Percentiles rank a stretch among this genome's conserved stretches.
Evolutionary conservation across 164 flowering plant genomes (phyloP).

Genomic region (Magnolia sinica): DNA sequence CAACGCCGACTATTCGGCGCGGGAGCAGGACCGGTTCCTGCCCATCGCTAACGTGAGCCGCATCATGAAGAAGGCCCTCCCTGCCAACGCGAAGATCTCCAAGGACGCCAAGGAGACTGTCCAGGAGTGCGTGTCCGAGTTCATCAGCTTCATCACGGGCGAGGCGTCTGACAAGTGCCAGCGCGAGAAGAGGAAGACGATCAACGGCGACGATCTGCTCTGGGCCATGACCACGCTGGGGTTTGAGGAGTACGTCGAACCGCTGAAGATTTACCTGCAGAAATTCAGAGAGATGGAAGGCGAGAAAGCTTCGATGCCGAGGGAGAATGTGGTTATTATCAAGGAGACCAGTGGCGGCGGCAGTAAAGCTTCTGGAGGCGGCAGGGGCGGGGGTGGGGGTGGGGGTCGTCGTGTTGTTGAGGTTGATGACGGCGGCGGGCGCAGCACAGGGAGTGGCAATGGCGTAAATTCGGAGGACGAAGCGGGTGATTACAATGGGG

Average conservation of each 20-base stretch:
- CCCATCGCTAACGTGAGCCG: conserved; percentile 66
- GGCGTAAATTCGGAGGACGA: conserved; percentile 15
- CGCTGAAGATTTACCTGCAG: conserved; percentile 48
- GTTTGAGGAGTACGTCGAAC: conserved; percentile 59
- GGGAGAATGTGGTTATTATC: conserved; percentile 7
- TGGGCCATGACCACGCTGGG: conserved; percentile 71
- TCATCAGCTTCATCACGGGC: conserved; percentile 62
- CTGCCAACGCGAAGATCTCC: conserved; percentile 60
- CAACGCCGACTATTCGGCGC: conserved; percentile 29
- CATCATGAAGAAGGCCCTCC: conserved; percentile 59
- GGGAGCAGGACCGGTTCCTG: conserved; percentile 53
- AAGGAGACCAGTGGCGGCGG: conserved; percentile 20
- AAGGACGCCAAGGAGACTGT: conserved; percentile 68
- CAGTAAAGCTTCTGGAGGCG: neutral
- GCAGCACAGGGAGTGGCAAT: conserved; percentile 10
- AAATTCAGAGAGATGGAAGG: conserved; percentile 53
- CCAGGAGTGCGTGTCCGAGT: conserved; percentile 67
- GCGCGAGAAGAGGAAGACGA: conserved; percentile 58
- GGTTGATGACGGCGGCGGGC: conserved; percentile 8
- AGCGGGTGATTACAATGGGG: conserved; percentile 14
- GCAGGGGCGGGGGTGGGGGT: conserved; percentile 13
- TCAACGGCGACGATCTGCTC: conserved; percentile 60
- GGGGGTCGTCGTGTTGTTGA: conserved; percentile 8
- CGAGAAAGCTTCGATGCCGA: conserved; percentile 32
- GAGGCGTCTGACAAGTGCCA: conserved; percentile 67